phyloP scores from a whole-genome alignment of 208 protist genomes.

The Leishmania martiniquensis region DNA sequence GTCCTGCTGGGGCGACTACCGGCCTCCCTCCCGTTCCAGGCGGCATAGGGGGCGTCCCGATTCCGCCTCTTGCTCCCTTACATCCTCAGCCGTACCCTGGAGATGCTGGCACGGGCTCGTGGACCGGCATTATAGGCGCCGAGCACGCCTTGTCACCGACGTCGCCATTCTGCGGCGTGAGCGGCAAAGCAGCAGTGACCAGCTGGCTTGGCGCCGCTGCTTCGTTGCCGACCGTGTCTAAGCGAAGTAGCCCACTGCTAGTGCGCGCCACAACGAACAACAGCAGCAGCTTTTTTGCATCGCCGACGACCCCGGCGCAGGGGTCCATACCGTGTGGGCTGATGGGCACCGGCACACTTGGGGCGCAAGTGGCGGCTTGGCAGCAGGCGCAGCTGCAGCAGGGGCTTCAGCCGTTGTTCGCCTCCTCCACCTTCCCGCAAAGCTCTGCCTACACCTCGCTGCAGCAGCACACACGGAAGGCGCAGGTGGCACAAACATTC shows the following conservation, averaged over 20 bases:
- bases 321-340: constrained; percentile 19
- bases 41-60: not conserved
- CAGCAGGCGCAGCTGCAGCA: constrained; percentile 6
- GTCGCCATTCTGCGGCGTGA: constrained; percentile 1
- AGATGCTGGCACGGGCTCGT: not conserved
- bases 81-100: not conserved
- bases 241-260: constrained; percentile 26
- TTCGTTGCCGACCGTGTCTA: not conserved
- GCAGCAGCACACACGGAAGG: not conserved
- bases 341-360: not conserved
- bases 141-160: constrained; percentile 11
- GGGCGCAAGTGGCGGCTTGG: not conserved
- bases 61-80: not conserved
- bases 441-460: not conserved
- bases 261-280: constrained; percentile 20
- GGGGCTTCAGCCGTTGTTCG: constrained; percentile 1
- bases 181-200: not conserved
- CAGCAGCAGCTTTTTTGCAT: constrained; percentile 25
- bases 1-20: not conserved
- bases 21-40: not conserved
- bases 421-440: constrained; percentile 5
- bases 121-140: constrained; percentile 16
- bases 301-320: constrained; percentile 15
- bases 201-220: not conserved
- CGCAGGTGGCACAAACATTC: not conserved